Evolutionary conservation across 768 basidiomycete species (phyloP).

Genomic region (Tulasnella sp.): DNA sequence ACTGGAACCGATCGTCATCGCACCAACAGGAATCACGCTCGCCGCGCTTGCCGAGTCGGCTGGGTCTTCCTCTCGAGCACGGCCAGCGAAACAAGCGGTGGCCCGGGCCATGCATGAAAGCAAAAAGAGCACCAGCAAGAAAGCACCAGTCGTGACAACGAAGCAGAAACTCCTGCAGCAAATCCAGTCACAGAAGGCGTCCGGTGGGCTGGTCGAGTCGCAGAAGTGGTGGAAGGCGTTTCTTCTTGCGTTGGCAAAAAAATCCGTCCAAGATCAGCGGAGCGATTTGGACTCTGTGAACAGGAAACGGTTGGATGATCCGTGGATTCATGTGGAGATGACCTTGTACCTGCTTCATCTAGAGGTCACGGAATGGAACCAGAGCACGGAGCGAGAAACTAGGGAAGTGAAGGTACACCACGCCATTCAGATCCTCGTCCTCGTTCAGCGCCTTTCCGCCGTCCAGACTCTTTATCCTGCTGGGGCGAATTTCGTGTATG

Average conservation of each 20-base stretch:
- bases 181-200: slow-evolving; percentile 38
- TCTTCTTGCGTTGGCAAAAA: slow-evolving; percentile 29
- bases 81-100: no score
- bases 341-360: slow-evolving; percentile 44
- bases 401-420: slow-evolving; percentile 35
- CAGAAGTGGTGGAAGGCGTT: slow-evolving; percentile 44
- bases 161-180: slow-evolving; percentile 35
- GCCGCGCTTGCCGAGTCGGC: background rate
- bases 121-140: background rate
- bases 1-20: slow-evolving; percentile 45
- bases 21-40: slow-evolving; percentile 20
- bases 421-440: slow-evolving; percentile 37
- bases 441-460: slow-evolving; percentile 31
- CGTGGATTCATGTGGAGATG: slow-evolving; percentile 40
- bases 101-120: no score
- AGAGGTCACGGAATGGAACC: slow-evolving; percentile 42
- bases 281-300: slow-evolving; percentile 30
- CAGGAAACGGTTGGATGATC: slow-evolving; percentile 35
- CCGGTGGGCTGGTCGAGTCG: slow-evolving; percentile 32
- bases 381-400: slow-evolving; percentile 32
- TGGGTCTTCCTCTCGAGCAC: background rate
- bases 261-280: slow-evolving; percentile 18
- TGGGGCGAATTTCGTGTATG: background rate
- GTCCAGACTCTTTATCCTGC: slow-evolving; percentile 26
- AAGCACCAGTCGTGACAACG: slow-evolving; percentile 24